phyloP scores from a whole-genome alignment of 2,329 filamentous ascomycete genomes.

The Neofusicoccum ribis region DNA sequence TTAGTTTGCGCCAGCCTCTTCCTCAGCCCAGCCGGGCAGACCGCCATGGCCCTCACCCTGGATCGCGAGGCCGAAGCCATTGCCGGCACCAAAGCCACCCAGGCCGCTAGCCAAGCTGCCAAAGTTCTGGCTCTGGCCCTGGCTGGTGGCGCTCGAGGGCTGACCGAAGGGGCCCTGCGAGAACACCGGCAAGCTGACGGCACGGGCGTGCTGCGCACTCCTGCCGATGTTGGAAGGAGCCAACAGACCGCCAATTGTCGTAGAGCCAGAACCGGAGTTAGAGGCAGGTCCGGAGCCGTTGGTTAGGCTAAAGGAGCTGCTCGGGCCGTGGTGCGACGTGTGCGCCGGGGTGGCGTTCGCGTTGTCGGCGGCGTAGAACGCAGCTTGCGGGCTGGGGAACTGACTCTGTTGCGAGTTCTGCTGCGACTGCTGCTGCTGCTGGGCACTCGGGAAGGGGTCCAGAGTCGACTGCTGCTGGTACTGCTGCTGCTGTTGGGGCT shows the following conservation, averaged over 20 bases:
- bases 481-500: slow-evolving; percentile 47
- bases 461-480: slow-evolving; percentile 46
- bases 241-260: slow-evolving; percentile 74
- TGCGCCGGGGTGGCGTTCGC: slow-evolving; percentile 49
- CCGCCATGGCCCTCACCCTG: slow-evolving; percentile 52
- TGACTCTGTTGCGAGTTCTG: slow-evolving; percentile 61
- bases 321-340: slow-evolving; percentile 55
- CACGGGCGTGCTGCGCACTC: slow-evolving; percentile 69
- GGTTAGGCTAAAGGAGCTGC: slow-evolving; percentile 51
- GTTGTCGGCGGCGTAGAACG: slow-evolving; percentile 70
- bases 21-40: slow-evolving; percentile 64
- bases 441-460: slow-evolving; percentile 29
- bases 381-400: slow-evolving; percentile 73
- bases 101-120: slow-evolving; percentile 61
- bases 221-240: slow-evolving; percentile 66
- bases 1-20: slow-evolving; percentile 60
- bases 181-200: slow-evolving; percentile 82
- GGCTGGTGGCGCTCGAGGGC: slow-evolving; percentile 34
- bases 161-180: slow-evolving; percentile 59
- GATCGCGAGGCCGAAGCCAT: slow-evolving; percentile 61
- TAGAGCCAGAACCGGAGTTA: slow-evolving; percentile 52
- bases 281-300: slow-evolving; percentile 26
- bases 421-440: slow-evolving; percentile 29
- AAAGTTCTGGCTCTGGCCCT: slow-evolving; percentile 50
- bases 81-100: slow-evolving; percentile 55